Percentiles rank a stretch among this genome's conserved stretches.
phyloP scores from a whole-genome alignment of 495 filamentous ascomycete genomes.

The Tuber umbilicatum region DNA sequence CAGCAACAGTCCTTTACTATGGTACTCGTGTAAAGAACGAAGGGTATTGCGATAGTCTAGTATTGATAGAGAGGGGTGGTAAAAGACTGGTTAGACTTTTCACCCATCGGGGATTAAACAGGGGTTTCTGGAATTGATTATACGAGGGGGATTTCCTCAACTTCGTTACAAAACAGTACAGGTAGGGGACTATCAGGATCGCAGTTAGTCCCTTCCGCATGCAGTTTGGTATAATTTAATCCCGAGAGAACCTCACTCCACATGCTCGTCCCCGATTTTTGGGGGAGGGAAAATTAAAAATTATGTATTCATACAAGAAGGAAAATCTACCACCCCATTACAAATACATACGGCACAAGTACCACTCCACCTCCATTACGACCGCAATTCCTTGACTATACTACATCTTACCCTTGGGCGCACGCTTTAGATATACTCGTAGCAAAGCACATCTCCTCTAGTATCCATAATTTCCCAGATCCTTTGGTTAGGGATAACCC shows the following conservation, averaged over 20 bases:
- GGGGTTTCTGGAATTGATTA: neutral
- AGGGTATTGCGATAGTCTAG: neutral
- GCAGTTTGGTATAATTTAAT: neutral
- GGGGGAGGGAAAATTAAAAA: neutral
- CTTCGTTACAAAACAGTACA: neutral
- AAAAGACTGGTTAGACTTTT: neutral
- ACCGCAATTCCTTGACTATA: neutral
- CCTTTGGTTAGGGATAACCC: conserved; percentile 23
- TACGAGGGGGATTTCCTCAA: neutral
- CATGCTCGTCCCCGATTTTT: neutral
- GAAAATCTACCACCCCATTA: neutral
- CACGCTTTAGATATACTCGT: conserved; percentile 20
- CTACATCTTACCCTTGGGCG: neutral
- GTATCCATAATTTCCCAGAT: conserved; percentile 41
- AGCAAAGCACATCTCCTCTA: conserved; percentile 20
- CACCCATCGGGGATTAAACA: neutral
- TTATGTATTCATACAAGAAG: neutral
- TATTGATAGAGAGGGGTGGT: neutral
- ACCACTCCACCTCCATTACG: neutral
- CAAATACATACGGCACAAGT: neutral
- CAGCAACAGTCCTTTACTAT: neutral
- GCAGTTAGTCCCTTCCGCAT: neutral
- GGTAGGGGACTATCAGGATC: neutral
- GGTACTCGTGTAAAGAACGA: neutral
- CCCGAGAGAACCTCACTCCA: neutral